Evolutionary conservation across 148 eudicot species (phyloP).

Genomic region (Rhododendron ferrugineum): DNA sequence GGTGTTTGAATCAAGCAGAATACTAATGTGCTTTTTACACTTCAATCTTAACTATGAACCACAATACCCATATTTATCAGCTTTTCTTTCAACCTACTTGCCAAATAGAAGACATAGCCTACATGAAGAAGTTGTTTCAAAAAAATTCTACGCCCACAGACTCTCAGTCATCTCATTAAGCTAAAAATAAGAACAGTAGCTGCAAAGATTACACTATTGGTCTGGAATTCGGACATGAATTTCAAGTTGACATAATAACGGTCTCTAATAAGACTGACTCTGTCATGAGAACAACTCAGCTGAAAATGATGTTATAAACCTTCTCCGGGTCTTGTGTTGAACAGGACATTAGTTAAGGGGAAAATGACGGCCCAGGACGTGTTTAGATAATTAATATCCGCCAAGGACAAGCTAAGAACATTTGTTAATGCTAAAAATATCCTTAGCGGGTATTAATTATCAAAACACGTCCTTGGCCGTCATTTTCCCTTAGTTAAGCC

Average conservation of each 20-base stretch:
- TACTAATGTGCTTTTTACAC: not conserved
- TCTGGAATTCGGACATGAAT: not conserved
- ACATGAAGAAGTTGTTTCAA: not conserved
- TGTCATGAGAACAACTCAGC: not conserved
- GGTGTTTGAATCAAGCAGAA: not conserved
- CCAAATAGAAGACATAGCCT: not conserved
- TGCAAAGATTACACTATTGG: not conserved
- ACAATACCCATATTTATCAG: not conserved
- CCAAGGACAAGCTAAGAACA: too few relatives aligned
- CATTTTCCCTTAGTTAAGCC: not conserved
- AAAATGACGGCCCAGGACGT: too few relatives aligned
- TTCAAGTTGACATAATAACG: not conserved
- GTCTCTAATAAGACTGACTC: not conserved
- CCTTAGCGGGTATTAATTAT: too few relatives aligned
- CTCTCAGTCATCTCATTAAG: not conserved
- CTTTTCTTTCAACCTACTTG: not conserved
- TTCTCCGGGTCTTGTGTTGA: not conserved
- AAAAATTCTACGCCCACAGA: not conserved
- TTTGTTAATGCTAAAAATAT: too few relatives aligned
- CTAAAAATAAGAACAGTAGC: not conserved
- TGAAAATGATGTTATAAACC: not conserved
- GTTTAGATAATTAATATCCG: too few relatives aligned
- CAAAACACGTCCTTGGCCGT: too few relatives aligned
- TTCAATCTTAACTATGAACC: not conserved
- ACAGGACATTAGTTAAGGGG: not conserved